phyloP scores from a whole-genome alignment of 768 basidiomycete species.

The Collybia sordida region DNA sequence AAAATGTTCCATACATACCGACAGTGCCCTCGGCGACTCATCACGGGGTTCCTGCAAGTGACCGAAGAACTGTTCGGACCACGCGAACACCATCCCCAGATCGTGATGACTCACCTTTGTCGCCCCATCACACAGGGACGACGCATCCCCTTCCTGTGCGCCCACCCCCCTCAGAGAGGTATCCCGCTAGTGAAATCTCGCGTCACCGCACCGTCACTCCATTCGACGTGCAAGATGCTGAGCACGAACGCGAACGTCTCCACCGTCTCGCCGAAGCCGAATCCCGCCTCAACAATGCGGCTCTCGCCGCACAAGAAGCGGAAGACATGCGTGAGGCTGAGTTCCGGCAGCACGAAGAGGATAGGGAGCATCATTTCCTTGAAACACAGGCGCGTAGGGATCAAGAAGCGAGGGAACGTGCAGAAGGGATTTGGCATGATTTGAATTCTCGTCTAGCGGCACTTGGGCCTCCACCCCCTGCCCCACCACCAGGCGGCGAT shows the following conservation, averaged over 20 bases:
- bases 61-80: constrained; percentile 2
- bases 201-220: constrained; percentile 35
- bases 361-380: constrained; percentile 58
- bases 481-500: constrained; percentile 8
- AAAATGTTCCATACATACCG: constrained; percentile 10
- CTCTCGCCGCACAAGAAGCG: constrained; percentile 50
- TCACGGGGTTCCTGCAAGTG: neutral
- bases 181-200: constrained; percentile 9
- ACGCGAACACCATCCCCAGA: neutral
- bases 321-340: constrained; percentile 66
- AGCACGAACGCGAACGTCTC: constrained; percentile 50
- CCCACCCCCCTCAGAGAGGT: constrained; percentile 1
- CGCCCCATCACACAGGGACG: constrained; percentile 4
- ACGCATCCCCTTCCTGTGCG: constrained; percentile 13
- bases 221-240: constrained; percentile 35
- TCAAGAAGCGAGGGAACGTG: constrained; percentile 50
- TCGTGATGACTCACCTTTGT: neutral
- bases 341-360: constrained; percentile 66
- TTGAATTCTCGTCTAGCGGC: constrained; percentile 37
- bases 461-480: constrained; percentile 26
- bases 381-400: constrained; percentile 60
- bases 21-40: neutral
- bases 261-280: constrained; percentile 55
- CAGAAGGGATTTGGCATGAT: constrained; percentile 45
- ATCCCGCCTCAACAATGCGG: constrained; percentile 45